Conservation (phyloP, 148 eudicot species). For the Silene uniflora region DNA sequence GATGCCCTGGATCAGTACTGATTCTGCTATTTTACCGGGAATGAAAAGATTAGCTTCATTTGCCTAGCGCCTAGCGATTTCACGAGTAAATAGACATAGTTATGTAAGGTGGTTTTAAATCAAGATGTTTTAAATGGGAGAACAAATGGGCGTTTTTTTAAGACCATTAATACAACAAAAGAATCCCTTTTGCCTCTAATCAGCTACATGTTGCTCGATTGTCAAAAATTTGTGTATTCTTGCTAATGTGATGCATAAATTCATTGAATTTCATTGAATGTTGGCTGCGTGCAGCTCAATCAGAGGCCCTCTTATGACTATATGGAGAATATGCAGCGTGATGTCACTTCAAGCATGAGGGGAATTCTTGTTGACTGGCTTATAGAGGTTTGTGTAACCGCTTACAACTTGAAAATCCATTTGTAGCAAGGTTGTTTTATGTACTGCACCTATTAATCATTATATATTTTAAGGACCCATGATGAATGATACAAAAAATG, state of each 20-base stretch:
- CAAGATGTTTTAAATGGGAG: not conserved
- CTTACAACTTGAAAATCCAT: not conserved
- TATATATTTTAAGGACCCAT: not conserved
- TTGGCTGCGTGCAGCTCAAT: slow-evolving; percentile 49
- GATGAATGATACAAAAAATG: no score
- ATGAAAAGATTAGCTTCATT: not conserved
- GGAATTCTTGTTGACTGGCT: slow-evolving; percentile 88
- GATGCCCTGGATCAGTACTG: slow-evolving; percentile 4
- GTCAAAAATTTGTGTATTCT: not conserved
- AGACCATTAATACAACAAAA: not conserved
- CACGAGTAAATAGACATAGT: no score
- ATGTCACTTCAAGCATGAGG: slow-evolving; percentile 68
- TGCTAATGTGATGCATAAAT: not conserved
- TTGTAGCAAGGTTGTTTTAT: not conserved
- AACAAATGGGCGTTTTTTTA: not conserved
- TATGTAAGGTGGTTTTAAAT: no score
- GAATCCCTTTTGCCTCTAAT: not conserved
- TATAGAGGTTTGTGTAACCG: slow-evolving; percentile 62
- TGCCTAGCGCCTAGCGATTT: not conserved
- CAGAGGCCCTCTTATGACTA: slow-evolving; percentile 53
- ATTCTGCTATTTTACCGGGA: not conserved
- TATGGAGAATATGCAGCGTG: slow-evolving; percentile 72
- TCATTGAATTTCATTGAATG: slow-evolving; percentile 19
- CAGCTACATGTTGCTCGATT: slow-evolving; percentile 6
- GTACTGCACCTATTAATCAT: not conserved